Base-by-base conservation (phyloP, 768 basidiomycete species). In the Boletus vinaceobasis region DNA sequence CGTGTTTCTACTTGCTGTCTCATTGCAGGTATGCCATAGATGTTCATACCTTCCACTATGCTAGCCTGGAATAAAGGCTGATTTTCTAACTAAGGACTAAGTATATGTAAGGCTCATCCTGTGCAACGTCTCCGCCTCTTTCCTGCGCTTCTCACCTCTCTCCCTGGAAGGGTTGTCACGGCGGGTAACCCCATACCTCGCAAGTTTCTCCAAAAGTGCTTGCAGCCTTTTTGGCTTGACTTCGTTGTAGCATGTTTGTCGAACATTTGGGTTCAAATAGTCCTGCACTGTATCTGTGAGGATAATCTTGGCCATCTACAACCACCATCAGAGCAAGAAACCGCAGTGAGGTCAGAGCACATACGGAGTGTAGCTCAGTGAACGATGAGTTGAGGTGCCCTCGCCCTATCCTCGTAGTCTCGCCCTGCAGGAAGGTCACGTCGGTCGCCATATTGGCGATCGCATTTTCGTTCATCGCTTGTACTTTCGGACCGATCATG, bases 381-480 rank as follows among this genome's bases (percentile, higher is more conserved):
- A 98, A 96, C 15, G 85, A 86, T 11, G 81, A 73, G 50, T 77
- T 79, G 23, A 95, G 76, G 66, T 90, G 85, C 2, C 79, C 73
- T 63, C 88, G 79, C 21, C 87, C 90, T 50, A 88, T 85, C 43
- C 85, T 76, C 61, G 83, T 85, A 60, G 95, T 81, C 62, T 93
- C 90, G n/a, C 84, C 83, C 59, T 96, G 92, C 50, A 98, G 77
- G 70, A 95, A 97, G 54, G 86, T 84, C 56, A 94, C 81, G 66
- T 98, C 95, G 44, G 88, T 82, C 50, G 89, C 75, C 46, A 98
- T 80, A 60, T 95, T 96, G 32, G 87, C 83, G 40, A 97, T 79
- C 1, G 90, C 93, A 63, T 90, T 87, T 64, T 98, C 93, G 64
- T 96, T 98, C 77, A 95, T 82, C 74, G 80, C 80, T 8, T 77